phyloP scores from a whole-genome alignment of 768 basidiomycete species.

The Cyclocybe cylindracea region DNA sequence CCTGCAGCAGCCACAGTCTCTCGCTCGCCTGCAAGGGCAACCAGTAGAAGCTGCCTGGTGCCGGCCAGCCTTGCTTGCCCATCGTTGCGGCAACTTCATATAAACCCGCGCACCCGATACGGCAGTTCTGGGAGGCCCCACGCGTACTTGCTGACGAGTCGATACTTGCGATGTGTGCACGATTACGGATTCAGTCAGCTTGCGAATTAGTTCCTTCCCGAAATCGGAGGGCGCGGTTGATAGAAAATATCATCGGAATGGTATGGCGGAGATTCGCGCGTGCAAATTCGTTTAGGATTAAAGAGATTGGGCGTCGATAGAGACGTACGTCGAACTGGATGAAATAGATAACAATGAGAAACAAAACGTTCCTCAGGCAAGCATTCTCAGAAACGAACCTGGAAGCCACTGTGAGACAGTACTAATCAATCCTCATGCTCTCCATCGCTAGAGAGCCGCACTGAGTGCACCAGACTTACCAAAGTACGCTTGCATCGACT shows the following conservation, averaged over 20 bases:
- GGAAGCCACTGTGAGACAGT: slow-evolving; percentile 88
- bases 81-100: slow-evolving; percentile 18
- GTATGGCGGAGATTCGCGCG: slow-evolving; percentile 62
- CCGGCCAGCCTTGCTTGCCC: slow-evolving; percentile 14
- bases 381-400: slow-evolving; percentile 47
- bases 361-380: too few species aligned
- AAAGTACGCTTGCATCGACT: slow-evolving; percentile 82
- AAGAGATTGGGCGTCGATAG: slow-evolving; percentile 86
- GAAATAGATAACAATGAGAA: slow-evolving; percentile 28
- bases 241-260: slow-evolving; percentile 27
- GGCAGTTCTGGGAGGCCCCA: too few species aligned
- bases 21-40: slow-evolving; percentile 11
- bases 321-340: too few species aligned
- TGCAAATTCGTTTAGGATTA: slow-evolving; percentile 85
- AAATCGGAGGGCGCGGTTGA: slow-evolving; percentile 14
- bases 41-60: not conserved
- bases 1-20: slow-evolving; percentile 36
- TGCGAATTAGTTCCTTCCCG: slow-evolving; percentile 42
- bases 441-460: slow-evolving; percentile 89
- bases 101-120: slow-evolving; percentile 19
- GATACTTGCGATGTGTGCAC: too few species aligned
- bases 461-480: slow-evolving; percentile 88
- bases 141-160: slow-evolving; percentile 87
- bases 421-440: slow-evolving; percentile 85
- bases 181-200: slow-evolving; percentile 70